A percentile compares a stretch with the other conserved stretches of the same genome.
phyloP scores from a whole-genome alignment of 306 rosid genomes.

The Carpinus fangiana region DNA sequence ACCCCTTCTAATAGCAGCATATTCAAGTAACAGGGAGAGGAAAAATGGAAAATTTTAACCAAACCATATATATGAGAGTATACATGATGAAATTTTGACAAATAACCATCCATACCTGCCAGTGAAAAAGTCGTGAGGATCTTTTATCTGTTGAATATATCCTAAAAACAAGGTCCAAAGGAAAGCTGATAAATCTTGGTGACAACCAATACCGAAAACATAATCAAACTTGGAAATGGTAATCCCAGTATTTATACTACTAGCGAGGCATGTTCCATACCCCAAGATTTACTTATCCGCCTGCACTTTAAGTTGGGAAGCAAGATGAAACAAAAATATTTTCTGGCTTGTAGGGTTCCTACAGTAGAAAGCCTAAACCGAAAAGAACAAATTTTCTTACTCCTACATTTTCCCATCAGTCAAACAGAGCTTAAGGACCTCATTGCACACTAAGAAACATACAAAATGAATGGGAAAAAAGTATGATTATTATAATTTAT shows the following conservation, averaged over 20 bases:
- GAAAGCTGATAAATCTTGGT: slow-evolving; percentile 16
- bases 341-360: neutral
- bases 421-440: neutral
- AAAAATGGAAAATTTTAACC: neutral
- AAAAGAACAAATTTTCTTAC: neutral
- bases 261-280: neutral
- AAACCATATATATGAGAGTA: slow-evolving; percentile 3
- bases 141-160: slow-evolving; percentile 59
- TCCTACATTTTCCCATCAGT: neutral
- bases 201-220: neutral
- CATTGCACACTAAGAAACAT: neutral
- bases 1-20: slow-evolving; percentile 20
- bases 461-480: no score
- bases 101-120: slow-evolving; percentile 56
- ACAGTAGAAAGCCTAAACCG: neutral
- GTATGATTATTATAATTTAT: no score
- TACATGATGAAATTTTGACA: neutral
- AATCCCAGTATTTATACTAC: neutral
- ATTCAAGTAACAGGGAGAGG: neutral
- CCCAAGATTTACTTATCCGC: neutral
- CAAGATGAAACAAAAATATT: neutral
- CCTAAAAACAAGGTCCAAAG: slow-evolving; percentile 49
- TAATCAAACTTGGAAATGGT: slow-evolving; percentile 5
- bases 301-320: neutral
- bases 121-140: slow-evolving; percentile 64